phyloP scores from a whole-genome alignment of 306 rosid genomes.

The Dryas drummondii region DNA sequence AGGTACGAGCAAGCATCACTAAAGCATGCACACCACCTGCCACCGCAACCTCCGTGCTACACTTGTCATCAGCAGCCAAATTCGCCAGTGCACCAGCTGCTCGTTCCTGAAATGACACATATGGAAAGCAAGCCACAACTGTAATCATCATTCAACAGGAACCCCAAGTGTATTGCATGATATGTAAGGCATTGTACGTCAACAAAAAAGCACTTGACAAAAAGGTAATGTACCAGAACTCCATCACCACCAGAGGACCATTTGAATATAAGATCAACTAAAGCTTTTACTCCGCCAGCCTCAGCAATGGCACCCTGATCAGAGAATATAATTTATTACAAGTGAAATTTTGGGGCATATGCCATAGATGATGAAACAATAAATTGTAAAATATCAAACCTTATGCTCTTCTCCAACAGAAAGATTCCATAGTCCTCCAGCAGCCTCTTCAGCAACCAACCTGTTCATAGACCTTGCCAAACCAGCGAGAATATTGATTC shows the following conservation, averaged over 20 bases:
- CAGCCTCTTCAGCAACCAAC: conserved; percentile 99
- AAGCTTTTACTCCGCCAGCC: conserved; percentile 97
- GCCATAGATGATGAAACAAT: conserved; percentile 2
- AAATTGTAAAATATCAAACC: conserved; percentile 47
- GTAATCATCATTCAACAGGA: conserved; percentile 19
- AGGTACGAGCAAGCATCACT: conserved; percentile 97
- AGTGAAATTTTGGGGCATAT: conserved; percentile 24
- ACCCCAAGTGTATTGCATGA: conserved; percentile 21
- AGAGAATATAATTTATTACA: conserved; percentile 31
- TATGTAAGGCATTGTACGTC: conserved; percentile 22
- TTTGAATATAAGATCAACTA: conserved; percentile 97
- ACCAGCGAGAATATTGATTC: conserved; percentile 90
- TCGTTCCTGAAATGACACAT: conserved; percentile 69
- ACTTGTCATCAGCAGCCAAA: conserved; percentile 99
- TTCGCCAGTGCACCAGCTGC: conserved; percentile 99
- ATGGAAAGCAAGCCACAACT: conserved; percentile 15
- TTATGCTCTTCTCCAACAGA: conserved; percentile 99
- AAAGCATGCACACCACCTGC: conserved; percentile 99
- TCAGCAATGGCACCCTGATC: conserved; percentile 90
- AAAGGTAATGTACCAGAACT: conserved; percentile 72
- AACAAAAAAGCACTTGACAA: conserved; percentile 17
- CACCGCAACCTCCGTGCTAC: conserved; percentile 95
- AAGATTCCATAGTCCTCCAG: conserved; percentile 99
- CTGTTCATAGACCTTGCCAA: conserved; percentile 98
- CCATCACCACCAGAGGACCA: conserved; percentile 98